These are phyloP conservation scores for Tilletia setariae DNA, from an alignment of 1,284 basidiomycete species.

Conservation along the genomic window DNA sequence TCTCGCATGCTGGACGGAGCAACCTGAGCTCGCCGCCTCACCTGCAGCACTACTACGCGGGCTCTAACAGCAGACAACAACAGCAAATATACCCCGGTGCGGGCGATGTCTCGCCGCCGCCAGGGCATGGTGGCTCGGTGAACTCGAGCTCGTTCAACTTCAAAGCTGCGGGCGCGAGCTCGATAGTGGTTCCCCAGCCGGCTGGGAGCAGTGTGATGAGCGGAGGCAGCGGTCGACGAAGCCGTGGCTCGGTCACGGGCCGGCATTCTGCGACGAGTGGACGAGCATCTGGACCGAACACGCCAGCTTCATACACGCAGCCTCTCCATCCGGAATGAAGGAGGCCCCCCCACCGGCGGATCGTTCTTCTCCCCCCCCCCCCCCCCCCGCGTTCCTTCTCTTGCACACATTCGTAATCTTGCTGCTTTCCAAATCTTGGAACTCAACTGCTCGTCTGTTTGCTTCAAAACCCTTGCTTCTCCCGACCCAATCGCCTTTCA, in stretches of 20 bases:
- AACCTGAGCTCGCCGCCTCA: neutral
- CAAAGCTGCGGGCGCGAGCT: neutral
- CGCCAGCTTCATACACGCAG: conserved; percentile 9
- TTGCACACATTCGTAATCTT: too few species aligned
- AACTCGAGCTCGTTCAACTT: neutral
- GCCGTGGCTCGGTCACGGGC: neutral
- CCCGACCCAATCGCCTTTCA: too few species aligned
- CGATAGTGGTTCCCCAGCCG: neutral
- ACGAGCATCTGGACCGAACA: neutral
- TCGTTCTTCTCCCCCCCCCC: neutral
- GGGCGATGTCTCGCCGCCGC: neutral
- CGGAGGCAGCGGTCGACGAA: neutral
- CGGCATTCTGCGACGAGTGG: neutral
- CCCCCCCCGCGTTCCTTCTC: neutral
- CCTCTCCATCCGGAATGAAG: neutral
- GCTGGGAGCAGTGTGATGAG: neutral
- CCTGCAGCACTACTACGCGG: neutral
- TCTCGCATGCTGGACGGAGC: neutral
- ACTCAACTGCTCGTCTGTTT: too few species aligned
- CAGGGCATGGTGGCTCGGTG: neutral
- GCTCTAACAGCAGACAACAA: neutral
- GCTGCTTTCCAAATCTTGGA: too few species aligned
- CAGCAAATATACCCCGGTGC: neutral
- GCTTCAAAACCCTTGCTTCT: too few species aligned
- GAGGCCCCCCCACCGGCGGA: neutral